Conservation (phyloP, 78 protist species). For the Dictyostelium firmibasis region DNA sequence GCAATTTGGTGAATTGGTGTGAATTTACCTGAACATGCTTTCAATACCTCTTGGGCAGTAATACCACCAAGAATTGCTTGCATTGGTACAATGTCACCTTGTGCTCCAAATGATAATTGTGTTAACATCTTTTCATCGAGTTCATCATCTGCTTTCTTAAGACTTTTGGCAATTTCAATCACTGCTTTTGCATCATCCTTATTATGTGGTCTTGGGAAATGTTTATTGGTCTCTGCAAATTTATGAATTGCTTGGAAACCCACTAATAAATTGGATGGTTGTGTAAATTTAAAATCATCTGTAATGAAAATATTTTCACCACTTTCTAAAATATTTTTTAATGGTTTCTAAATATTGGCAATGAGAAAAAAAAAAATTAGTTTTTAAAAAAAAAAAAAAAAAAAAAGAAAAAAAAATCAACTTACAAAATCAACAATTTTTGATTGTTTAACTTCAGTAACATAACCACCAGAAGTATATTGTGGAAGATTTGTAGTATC, state of each 20-base stretch:
- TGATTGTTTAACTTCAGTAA: conserved; percentile 94
- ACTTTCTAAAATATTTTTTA: conserved; percentile 37
- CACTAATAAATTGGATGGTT: conserved; percentile 15
- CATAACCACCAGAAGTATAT: conserved; percentile 92
- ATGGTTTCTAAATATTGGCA: conserved; percentile 68
- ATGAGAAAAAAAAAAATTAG: neutral
- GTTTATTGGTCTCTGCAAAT: conserved; percentile 12
- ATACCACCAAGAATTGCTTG: conserved; percentile 91
- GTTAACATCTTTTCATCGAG: conserved; percentile 71
- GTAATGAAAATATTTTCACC: conserved; percentile 81
- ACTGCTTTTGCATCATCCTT: conserved; percentile 60
- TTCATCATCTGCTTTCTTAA: conserved; percentile 13
- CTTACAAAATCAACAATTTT: conserved; percentile 46
- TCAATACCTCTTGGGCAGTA: conserved; percentile 96
- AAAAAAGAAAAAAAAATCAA: neutral
- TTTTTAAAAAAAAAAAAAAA: neutral
- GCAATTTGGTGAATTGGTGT: conserved; percentile 93
- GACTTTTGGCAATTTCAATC: conserved; percentile 48
- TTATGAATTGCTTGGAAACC: conserved; percentile 72
- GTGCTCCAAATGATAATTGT: conserved; percentile 62
- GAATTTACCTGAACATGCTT: conserved; percentile 97
- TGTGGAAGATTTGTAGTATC: conserved; percentile 79
- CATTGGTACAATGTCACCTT: conserved; percentile 89
- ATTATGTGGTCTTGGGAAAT: conserved; percentile 67
- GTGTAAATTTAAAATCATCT: conserved; percentile 89